Conservation (phyloP, 2,329 filamentous ascomycete species). For the Arachnomyces sp. region DNA sequence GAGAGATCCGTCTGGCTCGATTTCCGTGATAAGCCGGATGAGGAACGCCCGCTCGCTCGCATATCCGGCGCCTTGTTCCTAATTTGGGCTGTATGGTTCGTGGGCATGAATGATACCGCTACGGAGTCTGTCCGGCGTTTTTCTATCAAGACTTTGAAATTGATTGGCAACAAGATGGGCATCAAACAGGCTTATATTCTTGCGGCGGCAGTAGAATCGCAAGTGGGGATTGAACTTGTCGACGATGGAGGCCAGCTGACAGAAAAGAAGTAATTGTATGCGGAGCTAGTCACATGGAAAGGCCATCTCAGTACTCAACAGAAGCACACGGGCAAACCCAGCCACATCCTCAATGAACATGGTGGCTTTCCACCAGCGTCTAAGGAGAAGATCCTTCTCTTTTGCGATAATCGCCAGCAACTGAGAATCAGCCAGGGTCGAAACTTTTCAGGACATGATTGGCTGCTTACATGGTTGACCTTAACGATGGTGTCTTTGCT, state of each 20-base stretch:
- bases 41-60: too few relatives aligned
- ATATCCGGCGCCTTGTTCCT: too few relatives aligned
- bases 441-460: too few relatives aligned
- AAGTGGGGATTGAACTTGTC: slow-evolving; percentile 17
- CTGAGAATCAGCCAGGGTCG: slow-evolving; percentile 1
- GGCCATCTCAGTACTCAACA: slow-evolving; percentile 24
- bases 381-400: slow-evolving; percentile 19
- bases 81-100: too few relatives aligned
- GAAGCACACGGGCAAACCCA: slow-evolving; percentile 23
- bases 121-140: too few relatives aligned
- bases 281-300: slow-evolving; percentile 22
- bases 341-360: slow-evolving; percentile 27
- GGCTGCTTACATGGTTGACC: slow-evolving; percentile 7
- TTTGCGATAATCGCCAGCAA: slow-evolving; percentile 15
- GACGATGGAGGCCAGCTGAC: slow-evolving; percentile 23
- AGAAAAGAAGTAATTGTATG: slow-evolving; percentile 20
- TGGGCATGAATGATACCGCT: too few relatives aligned
- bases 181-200: too few relatives aligned
- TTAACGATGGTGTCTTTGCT: slow-evolving; percentile 11
- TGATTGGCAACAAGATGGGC: too few relatives aligned
- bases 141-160: too few relatives aligned
- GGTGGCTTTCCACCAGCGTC: slow-evolving; percentile 17
- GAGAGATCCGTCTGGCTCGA: too few relatives aligned
- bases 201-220: too few relatives aligned
- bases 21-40: too few relatives aligned